Conservation (phyloP, 1,284 basidiomycete genomes). For the Ceratobasidium sp. region DNA sequence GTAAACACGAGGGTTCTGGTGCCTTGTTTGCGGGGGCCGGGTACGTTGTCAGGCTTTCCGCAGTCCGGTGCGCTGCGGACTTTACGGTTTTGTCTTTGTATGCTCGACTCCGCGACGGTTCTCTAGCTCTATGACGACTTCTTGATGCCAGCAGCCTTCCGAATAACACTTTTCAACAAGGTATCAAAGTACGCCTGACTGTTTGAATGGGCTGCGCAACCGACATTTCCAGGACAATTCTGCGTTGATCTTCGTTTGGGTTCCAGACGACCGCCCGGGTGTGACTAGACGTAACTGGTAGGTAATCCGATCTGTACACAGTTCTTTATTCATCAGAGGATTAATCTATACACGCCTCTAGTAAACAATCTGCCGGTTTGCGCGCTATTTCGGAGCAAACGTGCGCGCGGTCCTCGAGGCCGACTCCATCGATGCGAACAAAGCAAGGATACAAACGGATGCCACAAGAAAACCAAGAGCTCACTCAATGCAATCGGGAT, state of each 20-base stretch:
- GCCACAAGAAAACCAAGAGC: not conserved
- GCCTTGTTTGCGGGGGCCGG: not conserved
- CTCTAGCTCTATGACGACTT: no score
- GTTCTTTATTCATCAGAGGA: not conserved
- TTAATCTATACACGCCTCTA: not conserved
- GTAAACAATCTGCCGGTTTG: not conserved
- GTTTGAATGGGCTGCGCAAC: no score
- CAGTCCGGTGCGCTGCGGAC: not conserved
- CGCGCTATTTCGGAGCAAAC: not conserved
- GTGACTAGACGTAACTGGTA: not conserved
- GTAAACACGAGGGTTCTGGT: not conserved
- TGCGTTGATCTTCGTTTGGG: no score
- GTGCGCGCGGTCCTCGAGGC: not conserved
- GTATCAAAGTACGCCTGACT: not conserved
- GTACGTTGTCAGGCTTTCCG: not conserved
- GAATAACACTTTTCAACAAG: not conserved
- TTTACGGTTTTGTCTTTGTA: not conserved
- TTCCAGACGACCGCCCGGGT: not conserved
- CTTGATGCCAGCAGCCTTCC: no score
- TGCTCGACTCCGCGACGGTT: no score
- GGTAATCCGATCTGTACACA: not conserved
- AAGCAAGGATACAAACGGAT: not conserved
- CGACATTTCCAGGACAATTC: not conserved
- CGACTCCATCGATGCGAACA: no score
- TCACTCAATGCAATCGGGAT: not conserved